Evolutionary conservation across 495 filamentous ascomycete genomes (phyloP).

Genomic region (Geoglossum glabrum): DNA sequence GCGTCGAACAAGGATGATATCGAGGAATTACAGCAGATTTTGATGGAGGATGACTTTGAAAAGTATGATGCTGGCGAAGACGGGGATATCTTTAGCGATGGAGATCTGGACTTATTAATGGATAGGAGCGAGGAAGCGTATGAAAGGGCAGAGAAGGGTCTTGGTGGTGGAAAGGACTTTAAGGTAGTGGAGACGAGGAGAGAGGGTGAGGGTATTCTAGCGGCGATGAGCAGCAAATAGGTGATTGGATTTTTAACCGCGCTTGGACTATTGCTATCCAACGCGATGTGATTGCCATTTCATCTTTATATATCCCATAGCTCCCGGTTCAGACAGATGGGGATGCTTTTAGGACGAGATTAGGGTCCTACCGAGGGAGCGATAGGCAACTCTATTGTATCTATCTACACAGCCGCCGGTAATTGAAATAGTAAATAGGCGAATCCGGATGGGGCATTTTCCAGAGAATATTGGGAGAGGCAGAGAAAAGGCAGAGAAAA

Average conservation of each 20-base stretch:
- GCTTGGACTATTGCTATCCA: too few species aligned
- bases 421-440: too few species aligned
- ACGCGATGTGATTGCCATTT: too few species aligned
- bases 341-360: too few species aligned
- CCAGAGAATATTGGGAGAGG: too few species aligned
- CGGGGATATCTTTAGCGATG: conserved; percentile 47
- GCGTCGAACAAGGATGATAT: conserved; percentile 20
- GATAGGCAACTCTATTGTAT: too few species aligned
- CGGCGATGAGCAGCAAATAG: background rate
- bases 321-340: too few species aligned
- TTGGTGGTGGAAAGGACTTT: background rate
- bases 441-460: too few species aligned
- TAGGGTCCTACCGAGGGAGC: too few species aligned
- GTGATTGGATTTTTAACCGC: background rate
- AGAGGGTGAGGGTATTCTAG: background rate
- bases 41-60: conserved; percentile 38
- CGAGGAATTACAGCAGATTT: conserved; percentile 35
- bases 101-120: conserved; percentile 58
- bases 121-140: conserved; percentile 81
- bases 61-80: conserved; percentile 37
- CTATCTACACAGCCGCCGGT: too few species aligned
- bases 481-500: too few species aligned
- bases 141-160: conserved; percentile 36
- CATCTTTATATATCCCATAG: too few species aligned
- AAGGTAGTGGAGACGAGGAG: background rate